Evolutionary conservation across 2,329 filamentous ascomycete species (phyloP), one percentile per base, ranked within the genome.

Genomic region (Phyllosticta citrichinensis): DNA sequence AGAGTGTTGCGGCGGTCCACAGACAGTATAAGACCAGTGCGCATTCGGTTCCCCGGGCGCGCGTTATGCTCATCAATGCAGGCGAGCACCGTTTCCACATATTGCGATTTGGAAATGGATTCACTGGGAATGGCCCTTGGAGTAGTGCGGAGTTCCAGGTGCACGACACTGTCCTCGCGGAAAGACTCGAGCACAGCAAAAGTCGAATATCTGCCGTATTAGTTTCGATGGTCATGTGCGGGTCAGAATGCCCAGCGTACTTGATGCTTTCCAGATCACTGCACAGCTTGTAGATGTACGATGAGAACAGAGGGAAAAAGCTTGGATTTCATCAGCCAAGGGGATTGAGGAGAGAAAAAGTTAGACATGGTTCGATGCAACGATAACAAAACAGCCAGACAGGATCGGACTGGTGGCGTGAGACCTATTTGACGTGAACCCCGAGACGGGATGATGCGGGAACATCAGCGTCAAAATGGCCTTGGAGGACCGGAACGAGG

Each of bases 141-240:
- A 1, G 89, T 94, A 0, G 89, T 93, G 52, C 90, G 84, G 24
- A 94, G 81, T 71, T 95, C 90, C 12, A 92, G 80, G 69, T 94
- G 93, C 61, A 83, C 79, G 17, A 93, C 86, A 40, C 88, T 87
- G 68, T 94, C 89, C 25, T 73, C 71, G 57, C 81, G 77, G 68
- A 94, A 95, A 66, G 53, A 71, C 35, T 67, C 64, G 58, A 74
- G 58, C 9, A 92, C 88, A 5, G 82, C 80, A 52, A 74, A 76
- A 1, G 88, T 91, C 25, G 87, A 83, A 66, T 83, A 80, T 51
- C 75, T 76, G 55, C 12, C n/a, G 90, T 63, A 22, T 62, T 24
- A 62, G 55, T 17, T 5, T 19, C 14, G 19, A 24, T 14, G 54
- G 54, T 17, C 12, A n/a, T 11, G 22, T 5, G 9, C n/a, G n/a